Conservation (phyloP, 2,329 filamentous ascomycete genomes). For the Fusarium cicatricum region DNA sequence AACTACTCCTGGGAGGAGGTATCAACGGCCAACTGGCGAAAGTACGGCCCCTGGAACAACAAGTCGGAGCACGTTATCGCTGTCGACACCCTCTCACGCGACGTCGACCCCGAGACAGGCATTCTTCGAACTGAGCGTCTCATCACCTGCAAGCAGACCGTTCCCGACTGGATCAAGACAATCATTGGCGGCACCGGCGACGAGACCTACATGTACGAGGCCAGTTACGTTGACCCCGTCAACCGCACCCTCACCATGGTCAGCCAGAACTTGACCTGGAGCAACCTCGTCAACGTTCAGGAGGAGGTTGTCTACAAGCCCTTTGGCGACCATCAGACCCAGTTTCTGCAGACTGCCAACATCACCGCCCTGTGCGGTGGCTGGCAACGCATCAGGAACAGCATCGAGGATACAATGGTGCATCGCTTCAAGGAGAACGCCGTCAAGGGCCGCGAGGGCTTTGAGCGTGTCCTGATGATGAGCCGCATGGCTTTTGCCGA, state of each 20-base stretch:
- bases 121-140: constrained; percentile 69
- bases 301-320: constrained; percentile 92
- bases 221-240: constrained; percentile 88
- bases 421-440: constrained; percentile 93
- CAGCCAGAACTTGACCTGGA: constrained; percentile 92
- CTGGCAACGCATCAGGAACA: constrained; percentile 97
- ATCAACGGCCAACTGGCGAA: constrained; percentile 96
- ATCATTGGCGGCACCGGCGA: constrained; percentile 78
- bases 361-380: constrained; percentile 95
- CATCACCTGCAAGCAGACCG: constrained; percentile 68
- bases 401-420: constrained; percentile 91
- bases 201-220: constrained; percentile 91
- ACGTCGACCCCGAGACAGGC: constrained; percentile 63
- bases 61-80: constrained; percentile 96
- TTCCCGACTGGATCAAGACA: constrained; percentile 81
- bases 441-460: constrained; percentile 87
- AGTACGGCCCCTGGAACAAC: constrained; percentile 99
- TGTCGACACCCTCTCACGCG: constrained; percentile 88
- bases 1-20: constrained; percentile 99
- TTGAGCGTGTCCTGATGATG: constrained; percentile 94
- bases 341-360: constrained; percentile 88
- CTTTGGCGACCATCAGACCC: constrained; percentile 65
- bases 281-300: constrained; percentile 87
- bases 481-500: constrained; percentile 90
- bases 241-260: constrained; percentile 94